A percentile compares a stretch with the other conserved stretches of the same genome.
Conservation (phyloP, 2,329 filamentous ascomycete genomes). For the Ophiostoma tasmaniense region DNA sequence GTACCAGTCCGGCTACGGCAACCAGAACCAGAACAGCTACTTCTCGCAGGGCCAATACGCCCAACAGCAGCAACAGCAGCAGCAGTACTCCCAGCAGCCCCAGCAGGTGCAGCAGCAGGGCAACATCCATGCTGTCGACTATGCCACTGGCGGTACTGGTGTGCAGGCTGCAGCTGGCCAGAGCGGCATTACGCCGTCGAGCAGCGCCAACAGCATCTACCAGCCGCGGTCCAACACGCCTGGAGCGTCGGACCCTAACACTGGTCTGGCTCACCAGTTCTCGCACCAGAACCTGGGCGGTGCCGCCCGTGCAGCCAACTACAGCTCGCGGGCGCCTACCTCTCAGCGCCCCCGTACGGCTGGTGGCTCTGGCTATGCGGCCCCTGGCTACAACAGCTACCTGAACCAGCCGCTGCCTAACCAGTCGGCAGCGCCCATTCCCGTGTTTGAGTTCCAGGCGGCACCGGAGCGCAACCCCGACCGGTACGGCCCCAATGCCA, state of each 20-base stretch:
- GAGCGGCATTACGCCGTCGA: conserved; percentile 7
- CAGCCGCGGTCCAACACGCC: conserved; percentile 50
- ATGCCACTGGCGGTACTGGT: background rate
- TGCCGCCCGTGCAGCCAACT: conserved; percentile 56
- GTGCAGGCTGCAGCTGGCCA: background rate
- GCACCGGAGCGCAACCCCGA: conserved; percentile 83
- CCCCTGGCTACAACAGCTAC: conserved; percentile 56
- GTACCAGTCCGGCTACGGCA: background rate
- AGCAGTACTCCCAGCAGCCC: conserved; percentile 6
- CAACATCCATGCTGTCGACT: conserved; percentile 7
- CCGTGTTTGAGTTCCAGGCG: conserved; percentile 64
- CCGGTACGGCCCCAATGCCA: conserved; percentile 56
- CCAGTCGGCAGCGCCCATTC: conserved; percentile 33
- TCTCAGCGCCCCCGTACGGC: conserved; percentile 79
- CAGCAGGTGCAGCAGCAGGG: conserved; percentile 26
- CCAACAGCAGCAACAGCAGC: conserved; percentile 20
- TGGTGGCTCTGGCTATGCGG: conserved; percentile 52
- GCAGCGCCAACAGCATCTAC: conserved; percentile 28
- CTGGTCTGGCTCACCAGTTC: conserved; percentile 88
- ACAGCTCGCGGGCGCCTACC: conserved; percentile 52
- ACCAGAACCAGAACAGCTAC: conserved; percentile 36
- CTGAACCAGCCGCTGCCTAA: conserved; percentile 59
- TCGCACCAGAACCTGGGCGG: conserved; percentile 88
- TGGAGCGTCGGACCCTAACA: conserved; percentile 64
- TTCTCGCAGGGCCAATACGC: conserved; percentile 44